Evolutionary conservation across 169 alveolate genomes (phyloP).

Genomic region (Plasmodium knowlesi): DNA sequence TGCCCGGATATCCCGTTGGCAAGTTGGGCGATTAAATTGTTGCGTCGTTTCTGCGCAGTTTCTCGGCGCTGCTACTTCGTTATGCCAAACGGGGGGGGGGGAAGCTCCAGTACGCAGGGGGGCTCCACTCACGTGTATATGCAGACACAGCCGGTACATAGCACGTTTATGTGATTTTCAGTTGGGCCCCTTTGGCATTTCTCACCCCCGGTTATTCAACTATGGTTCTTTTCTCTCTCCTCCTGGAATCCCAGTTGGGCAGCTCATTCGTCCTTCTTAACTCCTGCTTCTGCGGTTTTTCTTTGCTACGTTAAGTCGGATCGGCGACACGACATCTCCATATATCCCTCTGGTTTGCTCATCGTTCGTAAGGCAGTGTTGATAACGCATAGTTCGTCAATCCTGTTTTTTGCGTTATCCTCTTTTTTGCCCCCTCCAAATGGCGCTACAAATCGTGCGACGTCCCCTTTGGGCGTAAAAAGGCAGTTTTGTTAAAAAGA

Average conservation of each 20-base stretch:
- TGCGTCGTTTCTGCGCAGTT: neutral
- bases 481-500: neutral
- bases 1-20: too few species aligned
- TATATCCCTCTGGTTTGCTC: neutral
- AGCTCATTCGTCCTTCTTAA: neutral
- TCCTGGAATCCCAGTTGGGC: neutral
- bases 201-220: neutral
- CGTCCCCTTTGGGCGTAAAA: neutral
- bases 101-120: neutral
- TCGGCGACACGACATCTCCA: neutral
- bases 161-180: neutral
- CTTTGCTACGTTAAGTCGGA: neutral
- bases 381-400: neutral
- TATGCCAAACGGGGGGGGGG: neutral
- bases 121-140: neutral
- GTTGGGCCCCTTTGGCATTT: neutral
- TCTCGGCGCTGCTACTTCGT: too few species aligned
- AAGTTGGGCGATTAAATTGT: neutral
- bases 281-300: neutral
- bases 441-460: neutral
- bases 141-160: neutral
- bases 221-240: neutral
- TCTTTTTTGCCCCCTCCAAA: neutral
- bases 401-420: neutral
- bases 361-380: neutral